Evolutionary conservation across 2,329 filamentous ascomycete genomes (phyloP).

Genomic region (Curvularia sp.): DNA sequence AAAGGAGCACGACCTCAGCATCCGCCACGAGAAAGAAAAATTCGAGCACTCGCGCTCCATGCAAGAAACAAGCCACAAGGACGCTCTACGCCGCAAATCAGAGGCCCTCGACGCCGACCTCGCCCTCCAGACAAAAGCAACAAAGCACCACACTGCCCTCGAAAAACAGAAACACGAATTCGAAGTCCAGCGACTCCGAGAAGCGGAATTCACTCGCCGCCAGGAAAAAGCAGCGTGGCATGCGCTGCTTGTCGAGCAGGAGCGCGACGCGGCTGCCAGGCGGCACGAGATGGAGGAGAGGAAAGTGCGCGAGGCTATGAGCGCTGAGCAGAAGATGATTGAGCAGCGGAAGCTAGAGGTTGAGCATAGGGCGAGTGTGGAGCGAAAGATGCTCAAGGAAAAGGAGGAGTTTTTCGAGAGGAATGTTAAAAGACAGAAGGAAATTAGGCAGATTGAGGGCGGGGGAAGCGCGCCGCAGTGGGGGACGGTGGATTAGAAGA

Average conservation of each 20-base stretch:
- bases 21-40: conserved; percentile 37
- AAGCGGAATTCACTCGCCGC: conserved; percentile 42
- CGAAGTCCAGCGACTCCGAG: conserved; percentile 40
- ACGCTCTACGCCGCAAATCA: conserved; percentile 35
- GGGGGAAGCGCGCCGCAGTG: conserved; percentile 23
- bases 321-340: conserved; percentile 30
- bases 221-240: conserved; percentile 42
- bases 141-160: conserved; percentile 30
- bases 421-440: conserved; percentile 44
- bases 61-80: conserved; percentile 40
- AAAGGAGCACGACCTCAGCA: conserved; percentile 40
- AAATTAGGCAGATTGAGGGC: conserved; percentile 41
- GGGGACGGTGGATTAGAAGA: conserved; percentile 38
- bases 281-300: conserved; percentile 35
- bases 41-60: conserved; percentile 39
- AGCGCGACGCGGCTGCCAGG: conserved; percentile 33
- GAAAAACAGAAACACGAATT: conserved; percentile 43
- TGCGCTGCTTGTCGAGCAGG: conserved; percentile 37
- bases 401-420: conserved; percentile 45
- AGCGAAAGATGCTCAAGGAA: conserved; percentile 39
- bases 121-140: conserved; percentile 27
- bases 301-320: conserved; percentile 23
- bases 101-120: conserved; percentile 39
- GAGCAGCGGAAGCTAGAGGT: conserved; percentile 36
- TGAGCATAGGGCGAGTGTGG: conserved; percentile 36